Conservation (phyloP, 139 green algal species). For the Micractinium conductrix region DNA sequence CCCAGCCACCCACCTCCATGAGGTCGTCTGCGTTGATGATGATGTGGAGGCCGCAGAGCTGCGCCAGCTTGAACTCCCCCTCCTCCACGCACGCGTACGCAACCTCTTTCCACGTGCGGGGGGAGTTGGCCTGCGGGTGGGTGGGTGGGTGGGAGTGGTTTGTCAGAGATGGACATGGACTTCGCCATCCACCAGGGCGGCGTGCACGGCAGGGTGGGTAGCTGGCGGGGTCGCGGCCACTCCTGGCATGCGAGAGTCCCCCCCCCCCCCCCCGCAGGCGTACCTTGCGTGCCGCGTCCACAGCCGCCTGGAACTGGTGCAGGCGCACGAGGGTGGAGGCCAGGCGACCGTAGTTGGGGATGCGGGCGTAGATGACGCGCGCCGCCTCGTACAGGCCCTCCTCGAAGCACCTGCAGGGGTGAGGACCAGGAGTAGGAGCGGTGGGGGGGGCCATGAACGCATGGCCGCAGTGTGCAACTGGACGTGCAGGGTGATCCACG, state of each 20-base stretch:
- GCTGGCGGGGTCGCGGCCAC: neutral
- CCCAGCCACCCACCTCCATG: constrained; percentile 92
- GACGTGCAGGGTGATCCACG: too few species aligned
- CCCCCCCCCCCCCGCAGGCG: too few species aligned
- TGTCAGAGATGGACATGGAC: neutral
- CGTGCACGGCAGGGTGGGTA: neutral
- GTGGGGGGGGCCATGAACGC: too few species aligned
- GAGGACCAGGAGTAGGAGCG: neutral
- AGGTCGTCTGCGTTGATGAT: constrained; percentile 99
- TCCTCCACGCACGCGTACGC: constrained; percentile 98
- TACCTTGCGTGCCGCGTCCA: constrained; percentile 95
- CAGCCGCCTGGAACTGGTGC: constrained; percentile 87
- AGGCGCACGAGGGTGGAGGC: constrained; percentile 93
- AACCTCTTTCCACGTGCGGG: constrained; percentile 97
- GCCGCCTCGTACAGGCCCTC: constrained; percentile 95
- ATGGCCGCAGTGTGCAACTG: too few species aligned
- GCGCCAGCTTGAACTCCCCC: constrained; percentile 94
- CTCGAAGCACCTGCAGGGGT: constrained; percentile 75
- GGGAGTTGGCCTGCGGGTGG: constrained; percentile 79
- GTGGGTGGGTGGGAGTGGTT: neutral
- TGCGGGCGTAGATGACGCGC: constrained; percentile 90
- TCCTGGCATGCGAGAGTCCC: too few species aligned
- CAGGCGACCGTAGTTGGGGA: constrained; percentile 96
- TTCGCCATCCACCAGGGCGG: neutral
- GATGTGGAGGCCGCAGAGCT: constrained; percentile 99